Base-by-base conservation (phyloP, 1,139 yeast genomes). In the Geotrichum fermentans region DNA sequence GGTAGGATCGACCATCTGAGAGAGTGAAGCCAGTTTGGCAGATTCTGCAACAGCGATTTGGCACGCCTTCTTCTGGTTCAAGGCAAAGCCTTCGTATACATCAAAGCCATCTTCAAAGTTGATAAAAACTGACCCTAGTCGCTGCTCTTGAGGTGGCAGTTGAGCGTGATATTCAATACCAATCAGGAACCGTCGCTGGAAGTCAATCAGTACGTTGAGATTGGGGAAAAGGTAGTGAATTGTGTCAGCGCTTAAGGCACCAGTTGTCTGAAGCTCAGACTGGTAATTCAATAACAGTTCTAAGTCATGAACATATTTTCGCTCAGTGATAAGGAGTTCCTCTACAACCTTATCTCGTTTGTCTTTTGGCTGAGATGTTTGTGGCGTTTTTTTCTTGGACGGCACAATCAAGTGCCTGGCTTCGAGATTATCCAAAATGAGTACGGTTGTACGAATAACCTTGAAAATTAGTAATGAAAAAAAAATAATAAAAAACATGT, bases 271-370 rank as follows among this genome's bases (percentile, higher is more conserved):
- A 38, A 92, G 70, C 57, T 85, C 94, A 49, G 76, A 73, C 63
- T 82, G 83, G 67, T 88, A 94, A 40, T 69, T 69, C 44, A 77
- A 73, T 59, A 92, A 68, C 13, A 80, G 75, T 65, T 90, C 97
- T 57, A 92, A 71, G 65, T 92, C 97, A 64, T 84, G 88, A 18
- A 92, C 96, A 64, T 83, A 92, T 65, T 87, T 89, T 56, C 97
- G 75, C 67, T 92, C 99, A 1, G 96, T 88, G 59, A 83, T 86
- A 32, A 94, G 75, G 40, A 92, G 72, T 67, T 92, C 99, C 58
- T 78, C 80, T 47, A 90, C 81, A 44, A 90, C 92, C 61, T 85
- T 87, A 17, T 87, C 81, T 44, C 88, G 73, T 42, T 55, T 55
- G 39, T 60, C 63, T 35, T 50, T 50, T 1, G 59, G 57, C 14